Evolutionary conservation across 441 rosid species (phyloP), one percentile per base, ranked within the genome.

Genomic region (Euphorbia corollata): DNA sequence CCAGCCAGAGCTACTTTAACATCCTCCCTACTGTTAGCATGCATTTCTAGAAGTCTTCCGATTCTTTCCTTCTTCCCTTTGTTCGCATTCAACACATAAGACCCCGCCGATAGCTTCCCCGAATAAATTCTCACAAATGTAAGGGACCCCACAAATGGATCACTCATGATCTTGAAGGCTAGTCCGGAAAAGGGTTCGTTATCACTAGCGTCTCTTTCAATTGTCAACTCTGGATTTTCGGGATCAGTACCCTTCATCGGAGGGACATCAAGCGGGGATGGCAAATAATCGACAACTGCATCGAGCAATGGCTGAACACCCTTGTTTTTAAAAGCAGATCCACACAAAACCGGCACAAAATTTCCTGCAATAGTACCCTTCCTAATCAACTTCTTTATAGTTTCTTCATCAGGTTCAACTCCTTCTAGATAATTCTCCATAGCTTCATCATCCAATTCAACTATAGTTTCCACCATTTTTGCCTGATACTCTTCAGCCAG

Each of bases 151-250:
- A 93, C 97, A 50, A 90, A 90, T 55, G 97, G 74, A 79, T 93
- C 96, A 30, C 85, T 90, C 97, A 93, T 93, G 77, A 93, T 93
- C 86, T 93, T 93, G 83, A 93, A 93, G 47, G 98, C 98, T 47
- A 93, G 76, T 61, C 98, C 95, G 38, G 97, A 79, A 55, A 90
- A 93, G 30, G 97, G 96, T 73, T 87, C 96, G 6, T 82, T 86
- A 71, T 90, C 96, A 71, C 83, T 83, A n/a, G 96, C 83, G 27
- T 77, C 74, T 71, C 97, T 79, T 12, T 78, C 84, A 24, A 87
- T 72, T 13, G 58, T 73, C 59, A 71, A 36, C 74, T 90, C 97
- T 2, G 94, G 96, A 57, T 88, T 83, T 73, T 90, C 98, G 38
- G 98, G 98, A 72, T 93, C 97, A 48, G 90, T 78, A 58, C 97